phyloP scores from a whole-genome alignment of 2,329 filamentous ascomycete genomes.

The Hypomyces rosellus region DNA sequence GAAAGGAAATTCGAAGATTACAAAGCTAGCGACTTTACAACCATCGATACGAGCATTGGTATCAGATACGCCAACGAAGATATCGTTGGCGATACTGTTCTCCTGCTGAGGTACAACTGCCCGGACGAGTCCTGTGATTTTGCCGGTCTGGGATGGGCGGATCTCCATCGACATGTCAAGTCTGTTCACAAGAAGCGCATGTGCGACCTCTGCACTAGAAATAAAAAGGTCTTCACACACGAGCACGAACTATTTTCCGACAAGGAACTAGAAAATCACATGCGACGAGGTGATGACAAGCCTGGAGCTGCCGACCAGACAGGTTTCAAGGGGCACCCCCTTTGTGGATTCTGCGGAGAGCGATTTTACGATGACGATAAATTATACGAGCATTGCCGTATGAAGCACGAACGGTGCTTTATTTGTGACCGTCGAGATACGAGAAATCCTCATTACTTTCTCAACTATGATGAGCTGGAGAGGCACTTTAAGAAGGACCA shows the following conservation, averaged over 20 bases:
- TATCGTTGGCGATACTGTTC: constrained; percentile 83
- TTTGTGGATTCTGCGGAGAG: constrained; percentile 86
- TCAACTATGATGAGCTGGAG: constrained; percentile 81
- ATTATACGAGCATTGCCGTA: constrained; percentile 85
- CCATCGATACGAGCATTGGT: constrained; percentile 76
- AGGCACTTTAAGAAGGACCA: constrained; percentile 84
- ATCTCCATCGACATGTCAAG: constrained; percentile 69
- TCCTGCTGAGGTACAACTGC: constrained; percentile 90
- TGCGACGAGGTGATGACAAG: constrained; percentile 83
- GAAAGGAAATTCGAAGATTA: constrained; percentile 85
- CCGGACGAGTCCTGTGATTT: constrained; percentile 75
- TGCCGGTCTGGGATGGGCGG: constrained; percentile 62
- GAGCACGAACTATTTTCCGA: constrained; percentile 89
- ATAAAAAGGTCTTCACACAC: constrained; percentile 98
- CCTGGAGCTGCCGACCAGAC: constrained; percentile 88
- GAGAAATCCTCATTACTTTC: constrained; percentile 80
- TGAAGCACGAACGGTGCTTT: constrained; percentile 92
- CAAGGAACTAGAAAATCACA: constrained; percentile 76
- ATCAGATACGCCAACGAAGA: constrained; percentile 86
- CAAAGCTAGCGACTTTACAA: constrained; percentile 63
- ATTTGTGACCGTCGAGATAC: constrained; percentile 72
- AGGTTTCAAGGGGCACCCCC: constrained; percentile 90
- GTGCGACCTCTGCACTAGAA: constrained; percentile 83
- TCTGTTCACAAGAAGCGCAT: constrained; percentile 77
- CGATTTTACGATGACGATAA: constrained; percentile 96